These are phyloP conservation scores for Echria macrotheca DNA, from an alignment of 495 filamentous ascomycete genomes.

Conservation along the genomic window DNA sequence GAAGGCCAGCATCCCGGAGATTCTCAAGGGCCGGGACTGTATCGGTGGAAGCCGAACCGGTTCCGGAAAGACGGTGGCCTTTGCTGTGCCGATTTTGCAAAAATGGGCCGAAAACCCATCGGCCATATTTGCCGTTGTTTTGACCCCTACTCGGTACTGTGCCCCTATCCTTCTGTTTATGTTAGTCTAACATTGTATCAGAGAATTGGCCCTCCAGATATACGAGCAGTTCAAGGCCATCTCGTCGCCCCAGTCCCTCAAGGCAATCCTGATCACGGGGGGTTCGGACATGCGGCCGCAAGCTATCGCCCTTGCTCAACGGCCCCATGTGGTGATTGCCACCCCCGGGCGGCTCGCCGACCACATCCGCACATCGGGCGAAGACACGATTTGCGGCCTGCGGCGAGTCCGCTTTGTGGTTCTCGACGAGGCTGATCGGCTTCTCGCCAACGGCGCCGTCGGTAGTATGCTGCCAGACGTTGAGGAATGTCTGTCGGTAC, in stretches of 20 bases:
- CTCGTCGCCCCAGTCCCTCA: conserved; percentile 75
- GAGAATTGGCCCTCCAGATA: conserved; percentile 92
- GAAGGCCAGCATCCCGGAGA: conserved; percentile 82
- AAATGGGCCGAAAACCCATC: conserved; percentile 88
- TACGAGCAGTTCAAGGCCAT: conserved; percentile 93
- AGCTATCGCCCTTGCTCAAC: conserved; percentile 69
- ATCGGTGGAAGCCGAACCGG: conserved; percentile 92
- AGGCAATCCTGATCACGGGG: conserved; percentile 80
- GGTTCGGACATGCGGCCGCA: conserved; percentile 89
- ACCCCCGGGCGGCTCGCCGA: conserved; percentile 93
- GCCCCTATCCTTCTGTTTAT: no score
- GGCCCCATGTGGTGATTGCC: conserved; percentile 89
- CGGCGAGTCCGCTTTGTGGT: conserved; percentile 76
- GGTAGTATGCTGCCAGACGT: conserved; percentile 93
- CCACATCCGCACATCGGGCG: conserved; percentile 83
- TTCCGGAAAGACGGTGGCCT: conserved; percentile 98
- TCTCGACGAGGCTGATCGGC: conserved; percentile 91
- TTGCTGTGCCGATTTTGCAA: conserved; percentile 88
- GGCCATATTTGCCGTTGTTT: conserved; percentile 80
- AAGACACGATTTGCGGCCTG: conserved; percentile 80
- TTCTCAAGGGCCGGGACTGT: conserved; percentile 83
- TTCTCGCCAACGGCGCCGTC: conserved; percentile 59
- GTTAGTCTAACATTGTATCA: conserved; percentile 17
- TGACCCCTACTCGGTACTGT: conserved; percentile 80
- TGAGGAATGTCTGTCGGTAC: conserved; percentile 72